Percentiles rank a stretch among this genome's conserved stretches.
phyloP scores from a whole-genome alignment of 2,329 filamentous ascomycete species.

The Dothistroma pini region DNA sequence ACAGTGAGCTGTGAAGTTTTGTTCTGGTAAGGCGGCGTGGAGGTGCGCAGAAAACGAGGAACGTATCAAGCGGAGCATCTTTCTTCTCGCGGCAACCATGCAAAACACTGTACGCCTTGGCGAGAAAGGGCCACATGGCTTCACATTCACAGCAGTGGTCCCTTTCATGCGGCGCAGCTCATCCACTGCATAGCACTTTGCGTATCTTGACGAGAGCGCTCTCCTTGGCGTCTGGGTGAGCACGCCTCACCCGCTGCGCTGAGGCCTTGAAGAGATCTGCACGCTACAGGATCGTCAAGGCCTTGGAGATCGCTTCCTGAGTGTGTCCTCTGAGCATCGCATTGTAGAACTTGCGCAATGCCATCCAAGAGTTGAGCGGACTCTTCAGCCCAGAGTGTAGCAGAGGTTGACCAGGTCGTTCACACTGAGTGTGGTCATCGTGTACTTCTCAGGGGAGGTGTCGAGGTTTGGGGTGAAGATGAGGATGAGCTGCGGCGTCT shows the following conservation, averaged over 20 bases:
- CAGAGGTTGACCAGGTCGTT: constrained; percentile 15
- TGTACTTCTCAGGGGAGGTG: constrained; percentile 6
- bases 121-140: constrained; percentile 48
- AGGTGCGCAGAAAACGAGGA: constrained; percentile 46
- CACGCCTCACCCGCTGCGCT: neutral
- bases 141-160: constrained; percentile 20
- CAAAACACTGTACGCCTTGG: constrained; percentile 54
- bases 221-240: neutral
- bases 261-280: constrained; percentile 42
- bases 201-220: neutral
- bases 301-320: constrained; percentile 53
- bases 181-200: neutral
- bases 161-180: neutral
- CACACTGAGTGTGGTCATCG: constrained; percentile 7
- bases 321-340: constrained; percentile 16
- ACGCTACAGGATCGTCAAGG: constrained; percentile 50
- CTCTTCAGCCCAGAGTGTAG: constrained; percentile 11
- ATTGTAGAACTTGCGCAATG: constrained; percentile 19
- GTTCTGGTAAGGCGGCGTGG: constrained; percentile 14
- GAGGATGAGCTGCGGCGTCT: constrained; percentile 11
- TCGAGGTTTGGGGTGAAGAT: constrained; percentile 16
- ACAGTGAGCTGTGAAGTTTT: constrained; percentile 16
- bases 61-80: constrained; percentile 46
- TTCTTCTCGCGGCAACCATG: constrained; percentile 49
- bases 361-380: constrained; percentile 20